Evolutionary conservation across 148 eudicot species (phyloP), one percentile per base, ranked within the genome.

Genomic region (Camellia granthamiana): DNA sequence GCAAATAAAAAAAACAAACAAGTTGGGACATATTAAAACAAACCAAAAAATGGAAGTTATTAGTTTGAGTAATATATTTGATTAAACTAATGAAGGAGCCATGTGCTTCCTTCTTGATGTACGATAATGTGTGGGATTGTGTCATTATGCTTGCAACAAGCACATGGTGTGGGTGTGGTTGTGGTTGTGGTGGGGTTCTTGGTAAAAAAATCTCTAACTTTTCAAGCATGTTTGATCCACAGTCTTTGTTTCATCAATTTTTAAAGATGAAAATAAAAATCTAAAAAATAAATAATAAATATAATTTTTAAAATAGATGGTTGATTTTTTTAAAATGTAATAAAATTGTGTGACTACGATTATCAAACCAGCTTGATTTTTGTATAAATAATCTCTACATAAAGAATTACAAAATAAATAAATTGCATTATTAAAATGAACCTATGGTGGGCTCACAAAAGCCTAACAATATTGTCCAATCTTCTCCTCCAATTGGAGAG

Each of bases 141-240:
- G 85, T 86, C 66, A 77, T 77, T 87, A 56, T 84, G 65, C 63
- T 78, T 80, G 58, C 74, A 30, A 63, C 82, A 81, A 72, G 89
- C 86, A 90, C 90, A 89, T 87, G 89, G 77, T 59, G 66, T 63
- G 78, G 89, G 77, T 59, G 66, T 63, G 78, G 69, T 84, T 78
- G 85, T 84, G 81, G 81, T 75, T 76, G 69, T 75, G 84, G 86
- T 84, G 78, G 85, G 84, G 78, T 80, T 69, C 69, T 55, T 59
- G 74, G 60, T 13, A 3, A 72, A 69, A 69, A 75, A 78, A 60
- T 23, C 62, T 52, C 58, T 56, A 70, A n/a, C 81, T 84, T 89
- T 85, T 83, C 51, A 76, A 72, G 84, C 83, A 83, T 80, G 88
- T 85, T 85, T 82, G 61, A 71, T 82, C 78, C 72, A 82, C 76